Base-by-base conservation (phyloP, 768 basidiomycete species). In the Lactarius hatsudake region DNA sequence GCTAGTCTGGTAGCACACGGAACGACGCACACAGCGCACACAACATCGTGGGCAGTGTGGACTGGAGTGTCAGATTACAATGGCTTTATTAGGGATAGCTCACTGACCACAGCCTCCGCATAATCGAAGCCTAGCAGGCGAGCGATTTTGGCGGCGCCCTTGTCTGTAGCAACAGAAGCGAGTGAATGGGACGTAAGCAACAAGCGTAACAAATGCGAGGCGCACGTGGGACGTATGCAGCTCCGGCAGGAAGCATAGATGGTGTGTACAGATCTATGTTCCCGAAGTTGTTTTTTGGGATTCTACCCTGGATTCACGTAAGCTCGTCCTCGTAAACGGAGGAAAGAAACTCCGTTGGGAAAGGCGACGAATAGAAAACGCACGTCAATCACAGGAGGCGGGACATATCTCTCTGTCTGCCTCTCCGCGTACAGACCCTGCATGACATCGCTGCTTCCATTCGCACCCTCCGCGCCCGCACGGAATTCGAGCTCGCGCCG, bases 251-350 rank as follows among this genome's bases (percentile, higher is more conserved):
- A 36, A 98, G 82, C 97, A 99, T 99, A 4, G 93, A 89, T 34
- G 93, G 89, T 30, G 92, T 93, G 76, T 96, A 99, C 30, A 99
- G 78, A 78, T 99, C 96, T 70, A 99, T 91, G 75, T 98, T 99
- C 20, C 96, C 96, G 75, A 96, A 99, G 70, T 89, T 86, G 73
- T 99, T 99, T 79, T 93, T 96, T 7, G 95, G 95, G 36, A 99
- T 85, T 75, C 86, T 87, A 38, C 96, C 96, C 96, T 98, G 73
- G 32, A 48, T 59, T 54, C 42, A 20, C 13, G 12, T 70, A 20
- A 64, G 56, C 38, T 15, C 53, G n/a, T 30, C 53, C 26, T 28
- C 61, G 23, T 30, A 20, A 59, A 45, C 32, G 58, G 61, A 55
- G 63, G 59, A 58, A 45, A 17, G 58, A 13, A 45, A 34, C n/a